Base-by-base conservation (phyloP, 1,284 basidiomycete species). In the Sutorius eximius region DNA sequence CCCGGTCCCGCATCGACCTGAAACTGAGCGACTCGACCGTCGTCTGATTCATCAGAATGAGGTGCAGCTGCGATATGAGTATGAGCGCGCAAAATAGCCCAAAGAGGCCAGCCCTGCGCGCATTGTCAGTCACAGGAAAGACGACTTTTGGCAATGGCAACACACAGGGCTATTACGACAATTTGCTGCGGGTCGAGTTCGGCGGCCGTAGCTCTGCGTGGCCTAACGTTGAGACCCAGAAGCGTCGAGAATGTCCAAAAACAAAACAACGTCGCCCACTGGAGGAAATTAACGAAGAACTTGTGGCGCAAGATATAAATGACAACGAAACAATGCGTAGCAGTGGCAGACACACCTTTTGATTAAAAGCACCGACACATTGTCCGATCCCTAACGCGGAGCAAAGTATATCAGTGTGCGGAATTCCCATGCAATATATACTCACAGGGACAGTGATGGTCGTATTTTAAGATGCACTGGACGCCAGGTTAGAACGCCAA, bases 11-110 rank as follows among this genome's bases (percentile, higher is more conserved):
- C 74, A 88, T 81, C 15, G 73, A 66, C 29, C 75, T 77, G 22
- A 82, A 73, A 5, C 71, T 67, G 53, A 93, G 75, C 43, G 82
- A 82, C 72, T 96, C 93, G 51, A 95, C 85, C 1, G 93, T 95
- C 27, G 89, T 89, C 67, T 85, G 79, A 56, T 89, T 91, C 44
- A 73, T 60, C 43, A 79, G 59, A 48, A 90, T 81, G n/a, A 93
- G 66, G 24, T 77, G 72, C 15, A 81, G 65, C 64, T 96, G 93
- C 4, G 85, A 77, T 2, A 71, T 46, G 11, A 82, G 61, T 55
- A 96, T 75, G 2, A 79, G 66, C 8, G 61, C 53, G 0, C 87
- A 89, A 73, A 96, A 95, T 3, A 93, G 50, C 20, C 75, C 68
- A 69, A 95, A 93, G 9, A 95, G 59, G 51, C 64, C 58, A 38